These are phyloP conservation scores for Hypoxylon sp. DNA, from an alignment of 2,329 filamentous ascomycete genomes.

Conservation along the genomic window DNA sequence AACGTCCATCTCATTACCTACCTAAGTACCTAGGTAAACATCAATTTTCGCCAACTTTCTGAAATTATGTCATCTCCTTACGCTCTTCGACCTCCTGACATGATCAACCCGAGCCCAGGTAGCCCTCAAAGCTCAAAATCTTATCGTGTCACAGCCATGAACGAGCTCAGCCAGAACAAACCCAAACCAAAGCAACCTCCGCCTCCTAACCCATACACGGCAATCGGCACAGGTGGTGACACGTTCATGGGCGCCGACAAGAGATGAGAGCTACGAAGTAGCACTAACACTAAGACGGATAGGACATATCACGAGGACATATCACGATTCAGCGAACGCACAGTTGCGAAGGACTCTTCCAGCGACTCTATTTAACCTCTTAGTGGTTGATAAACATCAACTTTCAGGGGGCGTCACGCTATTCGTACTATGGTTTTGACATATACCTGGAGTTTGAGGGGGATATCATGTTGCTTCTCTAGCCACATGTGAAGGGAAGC, in stretches of 20 bases:
- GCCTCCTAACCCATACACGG: constrained; percentile 8
- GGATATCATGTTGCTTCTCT: not conserved
- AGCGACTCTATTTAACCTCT: not conserved
- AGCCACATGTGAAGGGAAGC: not conserved
- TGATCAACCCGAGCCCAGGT: not conserved
- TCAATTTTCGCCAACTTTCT: not conserved
- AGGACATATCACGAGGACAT: not conserved
- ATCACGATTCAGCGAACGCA: not conserved
- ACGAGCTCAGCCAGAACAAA: constrained; percentile 18
- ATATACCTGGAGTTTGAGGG: not conserved
- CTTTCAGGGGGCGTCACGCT: not conserved
- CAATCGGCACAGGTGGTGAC: constrained; percentile 7
- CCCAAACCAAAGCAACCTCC: not conserved
- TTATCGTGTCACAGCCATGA: constrained; percentile 12
- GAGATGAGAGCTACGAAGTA: not conserved
- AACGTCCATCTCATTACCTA: not conserved
- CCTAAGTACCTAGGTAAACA: not conserved
- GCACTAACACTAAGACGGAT: not conserved
- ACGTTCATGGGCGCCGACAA: constrained; percentile 15
- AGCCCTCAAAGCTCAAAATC: not conserved
- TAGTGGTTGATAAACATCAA: not conserved
- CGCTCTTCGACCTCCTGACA: constrained; percentile 5
- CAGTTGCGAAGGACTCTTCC: not conserved
- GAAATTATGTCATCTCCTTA: not conserved
- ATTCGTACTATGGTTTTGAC: not conserved